Percentiles rank a stretch among this genome's conserved stretches.
Evolutionary conservation across 2,329 filamentous ascomycete species (phyloP).

Genomic region (Colletotrichum orchidophilum): DNA sequence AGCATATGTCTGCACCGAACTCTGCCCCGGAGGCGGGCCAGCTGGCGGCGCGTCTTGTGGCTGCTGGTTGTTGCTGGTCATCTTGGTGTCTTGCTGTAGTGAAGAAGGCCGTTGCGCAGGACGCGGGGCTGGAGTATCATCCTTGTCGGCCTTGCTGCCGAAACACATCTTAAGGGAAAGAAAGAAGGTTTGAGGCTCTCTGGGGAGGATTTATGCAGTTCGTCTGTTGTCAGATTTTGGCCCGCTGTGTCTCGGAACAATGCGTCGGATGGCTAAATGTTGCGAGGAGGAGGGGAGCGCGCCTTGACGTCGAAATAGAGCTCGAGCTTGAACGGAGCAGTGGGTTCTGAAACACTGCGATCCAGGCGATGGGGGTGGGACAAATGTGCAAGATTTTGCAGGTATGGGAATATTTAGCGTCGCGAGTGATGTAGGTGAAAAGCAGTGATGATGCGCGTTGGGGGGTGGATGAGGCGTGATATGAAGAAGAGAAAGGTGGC

Average conservation of each 20-base stretch:
- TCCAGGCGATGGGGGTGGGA: neutral
- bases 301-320: conserved; percentile 28
- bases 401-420: neutral
- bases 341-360: conserved; percentile 16
- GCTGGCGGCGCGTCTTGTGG: conserved; percentile 39
- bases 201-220: conserved; percentile 18
- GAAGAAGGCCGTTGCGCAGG: conserved; percentile 42
- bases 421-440: neutral
- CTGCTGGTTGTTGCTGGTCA: conserved; percentile 36
- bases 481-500: conserved; percentile 19
- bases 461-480: neutral
- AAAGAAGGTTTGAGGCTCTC: neutral
- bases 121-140: conserved; percentile 51
- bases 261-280: neutral
- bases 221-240: conserved; percentile 10
- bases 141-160: conserved; percentile 52
- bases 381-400: neutral
- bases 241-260: neutral
- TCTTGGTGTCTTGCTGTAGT: conserved; percentile 36
- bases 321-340: conserved; percentile 12
- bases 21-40: conserved; percentile 26
- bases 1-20: conserved; percentile 32
- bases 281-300: neutral
- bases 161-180: conserved; percentile 56
- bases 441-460: neutral